Evolutionary conservation across 768 basidiomycete species (phyloP), one percentile per base, ranked within the genome.

Genomic region (Crucibulum laeve): DNA sequence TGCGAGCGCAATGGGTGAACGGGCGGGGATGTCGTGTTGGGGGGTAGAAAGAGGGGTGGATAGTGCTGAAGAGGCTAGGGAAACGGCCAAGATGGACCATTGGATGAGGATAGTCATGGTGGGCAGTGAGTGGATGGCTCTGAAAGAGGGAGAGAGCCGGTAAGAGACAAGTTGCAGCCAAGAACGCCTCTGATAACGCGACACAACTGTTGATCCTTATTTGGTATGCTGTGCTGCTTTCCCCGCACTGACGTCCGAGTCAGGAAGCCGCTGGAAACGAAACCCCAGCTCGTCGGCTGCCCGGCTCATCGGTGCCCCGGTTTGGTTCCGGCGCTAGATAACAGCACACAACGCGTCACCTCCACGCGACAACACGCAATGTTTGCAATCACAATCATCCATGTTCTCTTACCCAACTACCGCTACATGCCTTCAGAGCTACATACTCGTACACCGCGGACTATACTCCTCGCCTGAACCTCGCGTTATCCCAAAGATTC

Each of bases 21-120:
- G 70, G 30, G 57, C 51, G 13, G 64, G 56, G 19, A 55, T 50
- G 30, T 60, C 36, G 37, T 54, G 51, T 45, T 61, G 55, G 23
- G 67, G 57, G 47, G 76, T 79, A 42, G 75, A 75, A 42, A 77
- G 71, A n/a, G 77, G 76, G 8, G 74, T 71, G 10, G 73, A 61
- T 39, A 58, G 45, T 40, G 60, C 68, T 18, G 62, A 47, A 22
- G 68, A 59, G 43, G 62, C 61, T 46, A 69, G 53, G 30, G 68
- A 64, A 19, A 71, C 59, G 43, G 71, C 69, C 36, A 76, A 50
- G 50, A 73, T 38, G 26, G 69, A 67, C 66, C 70, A 72, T 49
- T 67, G 62, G 43, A 66, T 47, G 50, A 74, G 48, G 47, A 59
- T 52, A 53, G 66, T 57, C 73, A 74, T 77, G 64, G 59, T 74